A percentile compares a stretch with the other conserved stretches of the same genome.
Conservation (phyloP, 108 stramenopile genomes). For the Nannochloropsis oceanica region DNA sequence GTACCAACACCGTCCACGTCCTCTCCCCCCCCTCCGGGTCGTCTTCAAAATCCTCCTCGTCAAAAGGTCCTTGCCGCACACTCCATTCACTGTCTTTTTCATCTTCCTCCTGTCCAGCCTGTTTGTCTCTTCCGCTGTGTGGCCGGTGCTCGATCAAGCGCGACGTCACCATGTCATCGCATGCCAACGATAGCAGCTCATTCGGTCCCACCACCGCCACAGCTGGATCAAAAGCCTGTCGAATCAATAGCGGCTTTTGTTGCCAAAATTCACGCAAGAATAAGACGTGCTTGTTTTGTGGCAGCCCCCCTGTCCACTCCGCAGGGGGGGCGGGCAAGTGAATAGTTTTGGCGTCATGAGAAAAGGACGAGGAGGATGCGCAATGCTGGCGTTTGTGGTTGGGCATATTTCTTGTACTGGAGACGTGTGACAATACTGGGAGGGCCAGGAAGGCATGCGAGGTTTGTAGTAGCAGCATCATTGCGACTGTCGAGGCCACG, state of each 20-base stretch:
- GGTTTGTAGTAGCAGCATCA: too few species aligned
- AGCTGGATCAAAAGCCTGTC: conserved; percentile 18
- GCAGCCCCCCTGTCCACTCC: conserved; percentile 14
- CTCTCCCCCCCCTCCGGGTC: conserved; percentile 9
- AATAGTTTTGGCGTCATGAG: too few species aligned
- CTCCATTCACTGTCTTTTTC: conserved; percentile 4
- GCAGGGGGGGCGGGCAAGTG: not conserved
- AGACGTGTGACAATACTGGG: too few species aligned
- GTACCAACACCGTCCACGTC: conserved; percentile 27
- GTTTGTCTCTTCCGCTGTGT: not conserved
- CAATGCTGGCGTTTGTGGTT: too few species aligned
- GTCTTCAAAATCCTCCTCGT: conserved; percentile 12
- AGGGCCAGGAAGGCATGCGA: too few species aligned
- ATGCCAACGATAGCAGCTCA: conserved; percentile 17
- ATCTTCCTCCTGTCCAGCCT: not conserved
- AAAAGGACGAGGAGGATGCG: too few species aligned
- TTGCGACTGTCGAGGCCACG: too few species aligned
- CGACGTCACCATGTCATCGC: conserved; percentile 6
- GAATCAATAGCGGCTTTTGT: conserved; percentile 31
- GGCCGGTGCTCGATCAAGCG: conserved; percentile 5
- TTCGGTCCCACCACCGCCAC: not conserved
- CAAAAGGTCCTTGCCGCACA: conserved; percentile 26
- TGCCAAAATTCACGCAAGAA: conserved; percentile 38
- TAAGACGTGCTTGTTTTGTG: not conserved
- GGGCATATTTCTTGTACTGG: too few species aligned